A percentile compares a stretch with the other conserved stretches of the same genome.
Evolutionary conservation across 2,329 filamentous ascomycete species (phyloP).

Genomic region (Diaporthe capsici): DNA sequence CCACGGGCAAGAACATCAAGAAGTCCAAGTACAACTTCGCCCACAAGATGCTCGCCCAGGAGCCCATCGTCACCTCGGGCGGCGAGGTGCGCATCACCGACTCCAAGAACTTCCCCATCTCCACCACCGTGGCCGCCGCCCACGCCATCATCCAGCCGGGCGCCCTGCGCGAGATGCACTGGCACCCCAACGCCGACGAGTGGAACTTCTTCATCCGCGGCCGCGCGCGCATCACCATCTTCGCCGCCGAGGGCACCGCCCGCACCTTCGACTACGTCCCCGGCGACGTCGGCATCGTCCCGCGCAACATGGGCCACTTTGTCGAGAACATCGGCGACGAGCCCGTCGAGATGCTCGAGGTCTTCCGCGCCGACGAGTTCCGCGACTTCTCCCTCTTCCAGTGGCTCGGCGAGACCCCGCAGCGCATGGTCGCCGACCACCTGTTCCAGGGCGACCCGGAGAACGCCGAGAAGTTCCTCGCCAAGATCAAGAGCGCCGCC

Average conservation of each 20-base stretch:
- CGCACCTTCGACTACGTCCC: conserved; percentile 83
- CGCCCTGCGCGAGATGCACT: conserved; percentile 84
- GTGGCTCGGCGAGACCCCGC: conserved; percentile 81
- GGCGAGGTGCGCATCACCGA: conserved; percentile 82
- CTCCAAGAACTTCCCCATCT: conserved; percentile 81
- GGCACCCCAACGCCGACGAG: conserved; percentile 84
- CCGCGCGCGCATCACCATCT: conserved; percentile 80
- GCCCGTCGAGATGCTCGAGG: conserved; percentile 81
- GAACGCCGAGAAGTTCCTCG: conserved; percentile 73
- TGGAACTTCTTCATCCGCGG: conserved; percentile 86
- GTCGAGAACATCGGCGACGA: conserved; percentile 87
- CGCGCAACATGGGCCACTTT: conserved; percentile 83
- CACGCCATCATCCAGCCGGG: conserved; percentile 80
- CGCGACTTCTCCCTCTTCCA: conserved; percentile 81
- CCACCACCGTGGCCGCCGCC: conserved; percentile 80
- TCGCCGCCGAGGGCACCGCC: conserved; percentile 76
- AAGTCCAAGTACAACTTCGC: conserved; percentile 78
- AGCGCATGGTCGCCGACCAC: conserved; percentile 75
- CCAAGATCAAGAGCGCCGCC: conserved; percentile 72
- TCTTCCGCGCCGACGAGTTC: conserved; percentile 80
- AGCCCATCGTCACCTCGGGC: conserved; percentile 75
- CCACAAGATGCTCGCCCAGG: conserved; percentile 79
- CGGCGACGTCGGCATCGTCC: conserved; percentile 84
- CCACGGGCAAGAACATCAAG: conserved; percentile 72
- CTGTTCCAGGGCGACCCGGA: conserved; percentile 74